Evolutionary conservation across 805 yeast species (phyloP), one percentile per base, ranked within the genome.

Genomic region (Saccharomycopsis olivae): DNA sequence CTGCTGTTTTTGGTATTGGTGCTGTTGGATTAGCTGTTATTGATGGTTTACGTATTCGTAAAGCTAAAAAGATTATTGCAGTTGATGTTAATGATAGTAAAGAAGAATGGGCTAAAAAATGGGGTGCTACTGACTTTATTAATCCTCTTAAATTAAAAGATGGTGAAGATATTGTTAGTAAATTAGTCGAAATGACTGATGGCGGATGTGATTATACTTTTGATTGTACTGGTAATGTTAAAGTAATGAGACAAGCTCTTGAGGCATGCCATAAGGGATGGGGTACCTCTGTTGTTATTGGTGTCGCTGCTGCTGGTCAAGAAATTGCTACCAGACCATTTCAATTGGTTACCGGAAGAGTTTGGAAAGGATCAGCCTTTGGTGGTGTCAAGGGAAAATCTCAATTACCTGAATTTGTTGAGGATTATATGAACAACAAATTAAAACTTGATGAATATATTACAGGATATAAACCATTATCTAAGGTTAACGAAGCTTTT

Each of bases 221-320:
- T 57, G 98, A 92, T 69, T 88, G 97, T 69, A 92, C 98, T 39
- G 99, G 99, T 66, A 92, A 89, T 57, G 88, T 79, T 47, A 62
- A 73, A 34, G 97, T 92, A 36, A 92, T 92, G 99, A 79, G 97
- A 67, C 69, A 77, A 56, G 98, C 98, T 21, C 71, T 92, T 50
- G 97, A 92, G 69, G 84, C 95, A 17, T 87, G 96, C 61, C 97
- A 92, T 69, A 89, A 88, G 65, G 99, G 99, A 50, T 92, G 98
- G 96, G 99, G 99, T 64, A 76, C 79, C 57, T 86, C 96, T 17
- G 73, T 89, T 52, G 69, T 92, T 54, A 92, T 92, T 58, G 98
- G 98, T 61, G 99, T 92, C 52, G 99, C 98, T 35, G 95, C 96
- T 51, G 95, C 96, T 30, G 99, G 98, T 50, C 71, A 87, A 65